Conservation (phyloP, 2,329 filamentous ascomycete genomes). For the Orbilia brochopaga region DNA sequence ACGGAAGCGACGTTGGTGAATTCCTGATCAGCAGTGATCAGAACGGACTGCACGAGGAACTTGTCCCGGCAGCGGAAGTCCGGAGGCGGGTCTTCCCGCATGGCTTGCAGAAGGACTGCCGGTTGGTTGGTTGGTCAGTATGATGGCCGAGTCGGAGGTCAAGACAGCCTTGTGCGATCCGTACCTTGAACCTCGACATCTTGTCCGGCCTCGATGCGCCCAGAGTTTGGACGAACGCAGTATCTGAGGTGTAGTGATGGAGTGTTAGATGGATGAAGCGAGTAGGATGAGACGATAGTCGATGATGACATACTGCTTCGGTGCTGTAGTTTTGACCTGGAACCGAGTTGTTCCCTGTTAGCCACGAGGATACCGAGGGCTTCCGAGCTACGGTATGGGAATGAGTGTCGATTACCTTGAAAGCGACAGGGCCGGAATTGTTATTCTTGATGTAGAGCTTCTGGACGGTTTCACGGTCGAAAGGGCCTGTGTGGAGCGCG, state of each 20-base stretch:
- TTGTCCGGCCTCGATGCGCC: slow-evolving; percentile 87
- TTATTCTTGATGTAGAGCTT: slow-evolving; percentile 70
- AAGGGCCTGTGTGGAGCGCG: too few species aligned
- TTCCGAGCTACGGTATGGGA: slow-evolving; percentile 3
- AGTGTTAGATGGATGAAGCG: slow-evolving; percentile 52
- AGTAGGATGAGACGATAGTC: slow-evolving; percentile 25
- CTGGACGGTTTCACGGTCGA: slow-evolving; percentile 70
- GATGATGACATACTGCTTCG: slow-evolving; percentile 80
- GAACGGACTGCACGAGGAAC: slow-evolving; percentile 92
- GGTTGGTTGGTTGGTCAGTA: slow-evolving; percentile 23
- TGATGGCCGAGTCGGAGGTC: neutral
- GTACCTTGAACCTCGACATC: slow-evolving; percentile 91
- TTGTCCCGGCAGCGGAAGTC: slow-evolving; percentile 96
- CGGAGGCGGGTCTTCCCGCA: slow-evolving; percentile 88
- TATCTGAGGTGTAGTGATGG: slow-evolving; percentile 68
- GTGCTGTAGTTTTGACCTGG: slow-evolving; percentile 97
- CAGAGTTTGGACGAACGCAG: slow-evolving; percentile 95
- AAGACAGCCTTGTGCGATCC: slow-evolving; percentile 53
- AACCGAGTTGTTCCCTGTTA: slow-evolving; percentile 44
- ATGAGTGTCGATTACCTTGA: slow-evolving; percentile 66
- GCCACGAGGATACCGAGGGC: slow-evolving; percentile 6
- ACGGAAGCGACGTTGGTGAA: slow-evolving; percentile 79
- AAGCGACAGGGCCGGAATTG: slow-evolving; percentile 68
- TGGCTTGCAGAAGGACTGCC: slow-evolving; percentile 85
- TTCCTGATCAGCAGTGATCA: slow-evolving; percentile 82